Evolutionary conservation across 2,329 filamentous ascomycete species (phyloP).

Genomic region (Fusarium verrucosum): DNA sequence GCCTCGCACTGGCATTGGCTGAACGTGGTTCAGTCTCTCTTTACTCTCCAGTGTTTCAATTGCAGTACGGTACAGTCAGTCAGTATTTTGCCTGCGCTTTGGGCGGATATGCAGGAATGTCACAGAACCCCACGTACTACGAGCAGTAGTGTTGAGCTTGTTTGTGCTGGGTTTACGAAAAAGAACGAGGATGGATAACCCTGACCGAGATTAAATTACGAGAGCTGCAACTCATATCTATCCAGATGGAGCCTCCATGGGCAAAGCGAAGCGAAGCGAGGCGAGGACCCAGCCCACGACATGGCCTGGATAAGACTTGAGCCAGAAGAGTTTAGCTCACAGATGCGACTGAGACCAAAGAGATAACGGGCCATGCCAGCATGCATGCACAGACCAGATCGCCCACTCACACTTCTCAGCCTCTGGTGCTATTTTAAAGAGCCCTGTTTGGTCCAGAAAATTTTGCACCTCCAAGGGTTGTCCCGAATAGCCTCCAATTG

Average conservation of each 20-base stretch:
- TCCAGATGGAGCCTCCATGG: neutral
- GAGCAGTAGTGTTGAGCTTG: slow-evolving; percentile 15
- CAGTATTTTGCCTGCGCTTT: neutral
- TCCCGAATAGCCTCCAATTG: slow-evolving; percentile 1
- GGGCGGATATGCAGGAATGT: neutral
- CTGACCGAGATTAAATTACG: slow-evolving; percentile 3
- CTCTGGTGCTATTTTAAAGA: slow-evolving; percentile 17
- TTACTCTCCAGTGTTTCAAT: neutral
- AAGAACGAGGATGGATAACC: neutral
- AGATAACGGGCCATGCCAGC: slow-evolving; percentile 35
- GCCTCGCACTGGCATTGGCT: slow-evolving; percentile 15
- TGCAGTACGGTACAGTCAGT: neutral
- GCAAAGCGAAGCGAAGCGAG: neutral
- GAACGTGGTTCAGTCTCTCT: neutral
- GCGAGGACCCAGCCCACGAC: too few species aligned
- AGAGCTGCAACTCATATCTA: too few species aligned
- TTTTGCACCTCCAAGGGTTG: slow-evolving; percentile 17
- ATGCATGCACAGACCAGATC: slow-evolving; percentile 37
- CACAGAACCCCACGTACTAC: slow-evolving; percentile 7
- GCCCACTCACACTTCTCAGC: slow-evolving; percentile 29
- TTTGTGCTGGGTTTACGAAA: slow-evolving; percentile 5
- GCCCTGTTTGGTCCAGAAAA: slow-evolving; percentile 22
- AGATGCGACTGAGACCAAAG: slow-evolving; percentile 5
- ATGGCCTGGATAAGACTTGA: slow-evolving; percentile 18
- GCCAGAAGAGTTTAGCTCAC: neutral